Base-by-base conservation (phyloP, 768 basidiomycete genomes). In the Tulasnella sp. region DNA sequence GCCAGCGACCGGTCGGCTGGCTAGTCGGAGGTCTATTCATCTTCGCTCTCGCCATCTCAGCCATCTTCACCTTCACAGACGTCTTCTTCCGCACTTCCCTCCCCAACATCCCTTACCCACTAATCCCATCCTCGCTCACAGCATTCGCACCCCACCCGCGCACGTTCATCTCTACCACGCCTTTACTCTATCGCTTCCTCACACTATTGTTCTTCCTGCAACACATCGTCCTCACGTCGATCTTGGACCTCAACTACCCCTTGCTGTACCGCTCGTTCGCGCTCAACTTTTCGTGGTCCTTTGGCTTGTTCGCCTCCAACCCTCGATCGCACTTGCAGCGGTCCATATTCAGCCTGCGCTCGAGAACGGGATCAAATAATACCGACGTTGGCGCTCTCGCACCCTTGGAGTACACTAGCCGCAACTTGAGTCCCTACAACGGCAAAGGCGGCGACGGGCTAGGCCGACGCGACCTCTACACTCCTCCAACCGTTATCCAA, bases 221-320 rank as follows among this genome's bases (percentile, higher is more conserved):
- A 84, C 87, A 90, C 82, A 92, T 96, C 74, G 94, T 92, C 37
- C 88, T 89, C 37, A 91, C 93, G 3, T 86, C 91, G 13, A 51
- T 98, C 80, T 88, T 98, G 77, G 89, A 89, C 81, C 88, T 99
- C 82, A 93, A 98, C 83, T 98, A 96, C 82, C 93, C 97, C 0
- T 88, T 89, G 55, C 88, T 92, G 16, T 98, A 95, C 84, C 88
- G 90, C 74, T 88, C 92, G 32, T 98, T 91, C 81, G 87, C 92
- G 2, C 86, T 91, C 82, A 98, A 98, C 82, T 98, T 97, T 81
- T 89, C 91, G 0, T 98, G 95, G 96, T 88, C 93, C 0, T 84
- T 97, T 82, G 94, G 94, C 0, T 85, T 98, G 16, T 88, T 94
- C 77, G 84, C 32, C 15, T 46, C 88, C 29, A 83, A 89, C 0